These are phyloP conservation scores for Backusella sp. DNA, from an alignment of 192 early-diverging fungal species.

Conservation along the genomic window DNA sequence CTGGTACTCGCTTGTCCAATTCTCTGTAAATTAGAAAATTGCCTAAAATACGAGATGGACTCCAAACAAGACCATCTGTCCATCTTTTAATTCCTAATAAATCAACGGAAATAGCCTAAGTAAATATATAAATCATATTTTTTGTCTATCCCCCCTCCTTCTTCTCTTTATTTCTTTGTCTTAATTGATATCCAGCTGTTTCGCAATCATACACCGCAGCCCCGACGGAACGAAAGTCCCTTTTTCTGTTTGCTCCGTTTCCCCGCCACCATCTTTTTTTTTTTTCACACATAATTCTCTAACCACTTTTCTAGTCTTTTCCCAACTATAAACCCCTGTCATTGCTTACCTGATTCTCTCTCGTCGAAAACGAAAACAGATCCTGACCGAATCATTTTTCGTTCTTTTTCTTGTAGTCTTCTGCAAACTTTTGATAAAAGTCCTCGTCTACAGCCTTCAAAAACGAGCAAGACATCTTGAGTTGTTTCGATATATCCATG, in stretches of 20 bases:
- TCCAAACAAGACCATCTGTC: constrained; percentile 84
- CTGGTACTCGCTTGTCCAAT: constrained; percentile 41
- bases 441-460: constrained; percentile 74
- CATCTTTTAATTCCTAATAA: constrained; percentile 72
- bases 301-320: background rate
- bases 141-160: background rate
- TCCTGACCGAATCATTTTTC: constrained; percentile 68
- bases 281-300: background rate
- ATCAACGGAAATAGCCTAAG: background rate
- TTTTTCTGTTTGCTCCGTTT: constrained; percentile 9
- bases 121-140: background rate
- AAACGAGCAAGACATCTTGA: constrained; percentile 74
- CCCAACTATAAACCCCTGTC: constrained; percentile 10
- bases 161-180: background rate
- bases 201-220: constrained; percentile 6
- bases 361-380: constrained; percentile 88
- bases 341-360: constrained; percentile 56
- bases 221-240: background rate
- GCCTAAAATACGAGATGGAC: constrained; percentile 78
- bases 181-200: constrained; percentile 5
- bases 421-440: constrained; percentile 65
- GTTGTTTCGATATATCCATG: constrained; percentile 72
- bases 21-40: constrained; percentile 85
- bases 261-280: background rate
- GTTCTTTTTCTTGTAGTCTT: constrained; percentile 73